These are phyloP conservation scores for Claviceps sorghi DNA, from an alignment of 2,329 filamentous ascomycete genomes.

Conservation along the genomic window DNA sequence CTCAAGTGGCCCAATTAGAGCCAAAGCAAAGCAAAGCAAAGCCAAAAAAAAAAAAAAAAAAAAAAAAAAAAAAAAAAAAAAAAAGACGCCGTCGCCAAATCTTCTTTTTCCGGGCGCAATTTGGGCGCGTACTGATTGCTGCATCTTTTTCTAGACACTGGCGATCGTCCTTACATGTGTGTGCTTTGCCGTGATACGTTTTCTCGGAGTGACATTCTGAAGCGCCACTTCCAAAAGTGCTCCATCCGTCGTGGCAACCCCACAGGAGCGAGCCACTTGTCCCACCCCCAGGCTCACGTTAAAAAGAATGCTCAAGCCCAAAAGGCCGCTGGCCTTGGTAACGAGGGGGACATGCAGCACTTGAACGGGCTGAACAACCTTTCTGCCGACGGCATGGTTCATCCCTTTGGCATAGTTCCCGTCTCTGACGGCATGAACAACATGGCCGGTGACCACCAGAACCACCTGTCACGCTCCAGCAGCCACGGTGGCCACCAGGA, in stretches of 20 bases:
- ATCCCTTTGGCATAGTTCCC: conserved; percentile 42
- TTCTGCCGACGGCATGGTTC: conserved; percentile 40
- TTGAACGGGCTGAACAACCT: conserved; percentile 47
- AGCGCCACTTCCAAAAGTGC: conserved; percentile 98
- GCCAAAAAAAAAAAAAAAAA: neutral
- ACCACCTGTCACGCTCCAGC: conserved; percentile 45
- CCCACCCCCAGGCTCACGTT: conserved; percentile 78
- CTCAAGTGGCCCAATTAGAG: neutral
- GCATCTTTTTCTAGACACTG: conserved; percentile 54
- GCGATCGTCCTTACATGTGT: conserved; percentile 96
- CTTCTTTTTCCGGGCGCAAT: conserved; percentile 8
- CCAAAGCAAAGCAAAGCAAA: neutral
- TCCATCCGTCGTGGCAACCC: conserved; percentile 92
- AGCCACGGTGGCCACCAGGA: conserved; percentile 43
- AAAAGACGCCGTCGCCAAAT: no score
- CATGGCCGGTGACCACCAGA: conserved; percentile 42
- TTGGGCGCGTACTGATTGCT: conserved; percentile 17
- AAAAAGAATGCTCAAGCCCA: conserved; percentile 57
- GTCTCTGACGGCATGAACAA: conserved; percentile 44
- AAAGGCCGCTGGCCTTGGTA: conserved; percentile 37
- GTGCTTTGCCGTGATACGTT: conserved; percentile 96
- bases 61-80: no score
- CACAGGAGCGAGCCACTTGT: conserved; percentile 84
- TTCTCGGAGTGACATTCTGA: conserved; percentile 92
- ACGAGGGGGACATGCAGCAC: conserved; percentile 42